Base-by-base conservation (phyloP, 352 stramenopile species). In the Phytopythium aichiense region DNA sequence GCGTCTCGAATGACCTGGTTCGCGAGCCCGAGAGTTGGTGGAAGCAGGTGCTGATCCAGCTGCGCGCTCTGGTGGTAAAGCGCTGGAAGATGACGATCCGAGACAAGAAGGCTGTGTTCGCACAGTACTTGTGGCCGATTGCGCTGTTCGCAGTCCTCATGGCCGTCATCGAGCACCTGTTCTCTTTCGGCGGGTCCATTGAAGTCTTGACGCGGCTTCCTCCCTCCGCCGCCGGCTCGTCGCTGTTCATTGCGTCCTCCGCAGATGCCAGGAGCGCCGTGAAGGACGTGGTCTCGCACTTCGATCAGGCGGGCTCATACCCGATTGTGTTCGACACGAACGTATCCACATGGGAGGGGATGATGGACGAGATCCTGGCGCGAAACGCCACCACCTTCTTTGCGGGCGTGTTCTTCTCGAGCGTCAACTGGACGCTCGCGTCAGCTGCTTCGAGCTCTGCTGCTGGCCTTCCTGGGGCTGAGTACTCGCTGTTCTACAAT, bases 91-190 rank as follows among this genome's bases (percentile, higher is more conserved):
- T 89, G 61, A 62, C 74, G 49, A 52, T 71, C 46, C 84, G 81
- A 1, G 78, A 91, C 59, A 88, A 84, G 51, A 86, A 87, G 46
- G 56, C 72, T 1, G 53, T 93, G 0, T 71, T 89, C 20, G 74
- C 77, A 9, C 84, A 93, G 51, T 93, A 88, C 61, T 61, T 89
- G 5, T 90, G 80, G 81, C 84, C 84, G 7, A 69, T 93, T 43
- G 70, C 66, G 22, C 69, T 87, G 25, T 91, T 89, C 49, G 67
- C 71, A 22, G 69, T 90, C 20, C 49, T 91, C 25, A 71, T 91
- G 53, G 71, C 66, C 25, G 59, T 83, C 2, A 42, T 81, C 12
- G 64, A 87, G 33, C 65, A 81, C 33, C 42, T 89, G 25, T 58
- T 72, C 4, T 63, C 60, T 8, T 62, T 60, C 16, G 60, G 63